Evolutionary conservation across 169 alveolate species (phyloP).

Genomic region (Eimeria praecox): DNA sequence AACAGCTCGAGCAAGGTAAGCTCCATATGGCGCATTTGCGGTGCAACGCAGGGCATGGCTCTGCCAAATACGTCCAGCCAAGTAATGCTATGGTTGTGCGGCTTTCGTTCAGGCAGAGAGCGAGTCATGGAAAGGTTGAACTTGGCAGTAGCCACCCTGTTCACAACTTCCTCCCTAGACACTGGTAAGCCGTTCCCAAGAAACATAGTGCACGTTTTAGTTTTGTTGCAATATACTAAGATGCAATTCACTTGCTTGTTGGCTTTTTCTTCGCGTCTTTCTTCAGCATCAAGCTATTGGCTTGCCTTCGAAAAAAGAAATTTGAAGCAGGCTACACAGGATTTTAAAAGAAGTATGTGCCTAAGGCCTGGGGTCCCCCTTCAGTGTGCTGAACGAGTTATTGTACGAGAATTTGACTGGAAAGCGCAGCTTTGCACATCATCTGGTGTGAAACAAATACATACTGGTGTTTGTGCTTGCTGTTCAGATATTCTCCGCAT

Average conservation of each 20-base stretch:
- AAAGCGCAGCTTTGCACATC: neutral
- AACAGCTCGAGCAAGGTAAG: conserved; percentile 44
- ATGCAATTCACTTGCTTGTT: neutral
- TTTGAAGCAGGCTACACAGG: conserved; percentile 24
- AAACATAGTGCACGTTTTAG: neutral
- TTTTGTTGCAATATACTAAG: neutral
- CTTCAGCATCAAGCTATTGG: conserved; percentile 55
- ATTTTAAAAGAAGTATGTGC: conserved; percentile 8
- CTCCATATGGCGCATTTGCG: neutral
- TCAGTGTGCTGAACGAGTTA: neutral
- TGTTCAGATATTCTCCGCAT: neutral
- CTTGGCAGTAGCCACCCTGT: conserved; percentile 36
- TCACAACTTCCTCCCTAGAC: conserved; percentile 54
- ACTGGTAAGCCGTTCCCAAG: neutral
- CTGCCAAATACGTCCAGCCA: neutral
- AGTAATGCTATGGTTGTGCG: neutral
- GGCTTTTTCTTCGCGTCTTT: neutral
- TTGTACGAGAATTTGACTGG: neutral
- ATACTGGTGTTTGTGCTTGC: neutral
- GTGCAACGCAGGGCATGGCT: neutral
- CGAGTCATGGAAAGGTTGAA: conserved; percentile 27
- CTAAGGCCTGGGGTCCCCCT: neutral
- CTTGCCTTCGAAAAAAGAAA: conserved; percentile 56
- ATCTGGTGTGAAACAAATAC: neutral
- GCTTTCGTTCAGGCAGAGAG: conserved; percentile 11